Evolutionary conservation across 768 basidiomycete genomes (phyloP).

Genomic region (Omphalotus guepiniiformis): DNA sequence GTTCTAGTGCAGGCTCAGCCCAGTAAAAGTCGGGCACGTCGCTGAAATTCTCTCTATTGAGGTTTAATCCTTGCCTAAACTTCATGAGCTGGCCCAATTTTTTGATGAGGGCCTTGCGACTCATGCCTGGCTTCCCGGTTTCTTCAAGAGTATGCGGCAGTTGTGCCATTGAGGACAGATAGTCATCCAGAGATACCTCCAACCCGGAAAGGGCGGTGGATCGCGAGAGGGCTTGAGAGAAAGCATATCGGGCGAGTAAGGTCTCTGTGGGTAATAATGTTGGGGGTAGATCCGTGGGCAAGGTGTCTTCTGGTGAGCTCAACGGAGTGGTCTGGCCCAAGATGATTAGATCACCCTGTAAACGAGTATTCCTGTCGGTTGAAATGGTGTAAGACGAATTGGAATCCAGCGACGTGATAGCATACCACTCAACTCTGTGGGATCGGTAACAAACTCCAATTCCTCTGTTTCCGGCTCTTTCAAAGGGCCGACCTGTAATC

Average conservation of each 20-base stretch:
- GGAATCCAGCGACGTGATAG: not conserved
- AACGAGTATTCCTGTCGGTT: conserved; percentile 62
- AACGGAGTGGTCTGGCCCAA: conserved; percentile 67
- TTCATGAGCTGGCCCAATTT: conserved; percentile 90
- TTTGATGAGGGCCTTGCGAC: conserved; percentile 79
- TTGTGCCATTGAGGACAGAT: conserved; percentile 76
- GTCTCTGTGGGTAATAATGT: conserved; percentile 64
- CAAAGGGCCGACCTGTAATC: conserved; percentile 61
- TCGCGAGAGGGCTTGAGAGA: conserved; percentile 86
- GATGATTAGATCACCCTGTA: conserved; percentile 91
- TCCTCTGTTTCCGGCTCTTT: conserved; percentile 80
- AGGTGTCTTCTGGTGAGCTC: conserved; percentile 45
- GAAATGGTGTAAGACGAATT: not conserved
- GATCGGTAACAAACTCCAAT: conserved; percentile 89
- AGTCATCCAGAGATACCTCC: conserved; percentile 80
- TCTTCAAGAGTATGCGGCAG: conserved; percentile 72
- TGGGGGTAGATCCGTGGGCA: conserved; percentile 41
- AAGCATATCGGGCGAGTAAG: conserved; percentile 83
- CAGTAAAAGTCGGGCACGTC: conserved; percentile 94
- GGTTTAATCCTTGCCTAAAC: conserved; percentile 88
- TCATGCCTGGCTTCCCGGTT: conserved; percentile 82
- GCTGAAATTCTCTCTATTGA: conserved; percentile 84
- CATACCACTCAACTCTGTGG: conserved; percentile 65
- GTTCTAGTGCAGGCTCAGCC: conserved; percentile 88
- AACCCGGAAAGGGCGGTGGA: conserved; percentile 85